Conservation (phyloP, 306 rosid genomes). For the Vigna trinervia region DNA sequence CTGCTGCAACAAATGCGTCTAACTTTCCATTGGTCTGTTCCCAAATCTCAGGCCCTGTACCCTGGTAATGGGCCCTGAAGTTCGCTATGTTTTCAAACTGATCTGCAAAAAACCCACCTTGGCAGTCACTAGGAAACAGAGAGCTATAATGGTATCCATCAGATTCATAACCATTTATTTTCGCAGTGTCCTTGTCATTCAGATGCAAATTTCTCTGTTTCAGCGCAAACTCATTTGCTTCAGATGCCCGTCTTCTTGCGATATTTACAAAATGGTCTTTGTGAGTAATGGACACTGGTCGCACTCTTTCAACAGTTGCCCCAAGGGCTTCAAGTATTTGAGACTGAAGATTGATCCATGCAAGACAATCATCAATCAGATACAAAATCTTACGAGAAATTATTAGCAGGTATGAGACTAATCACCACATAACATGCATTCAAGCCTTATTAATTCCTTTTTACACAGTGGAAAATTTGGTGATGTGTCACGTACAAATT, state of each 20-base stretch:
- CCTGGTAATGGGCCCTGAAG: constrained; percentile 81
- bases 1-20: constrained; percentile 89
- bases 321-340: constrained; percentile 85
- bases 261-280: constrained; percentile 88
- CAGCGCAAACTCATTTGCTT: constrained; percentile 72
- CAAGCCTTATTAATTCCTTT: no score
- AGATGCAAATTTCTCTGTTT: constrained; percentile 47
- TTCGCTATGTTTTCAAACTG: constrained; percentile 94
- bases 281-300: constrained; percentile 93
- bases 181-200: constrained; percentile 41
- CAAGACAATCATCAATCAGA: constrained; percentile 1
- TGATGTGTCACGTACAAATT: no score
- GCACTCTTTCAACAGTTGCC: constrained; percentile 89
- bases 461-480: no score
- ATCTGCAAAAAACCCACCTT: constrained; percentile 92
- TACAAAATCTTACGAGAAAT: not conserved
- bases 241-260: constrained; percentile 78
- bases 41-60: constrained; percentile 98
- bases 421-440: no score
- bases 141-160: constrained; percentile 49
- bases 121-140: constrained; percentile 50
- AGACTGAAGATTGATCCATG: constrained; percentile 58
- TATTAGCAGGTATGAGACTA: no score
- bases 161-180: constrained; percentile 50
- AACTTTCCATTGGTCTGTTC: constrained; percentile 72